These are phyloP conservation scores for Atkinsonella hypoxylon DNA, from an alignment of 2,329 filamentous ascomycete species.

Conservation along the genomic window DNA sequence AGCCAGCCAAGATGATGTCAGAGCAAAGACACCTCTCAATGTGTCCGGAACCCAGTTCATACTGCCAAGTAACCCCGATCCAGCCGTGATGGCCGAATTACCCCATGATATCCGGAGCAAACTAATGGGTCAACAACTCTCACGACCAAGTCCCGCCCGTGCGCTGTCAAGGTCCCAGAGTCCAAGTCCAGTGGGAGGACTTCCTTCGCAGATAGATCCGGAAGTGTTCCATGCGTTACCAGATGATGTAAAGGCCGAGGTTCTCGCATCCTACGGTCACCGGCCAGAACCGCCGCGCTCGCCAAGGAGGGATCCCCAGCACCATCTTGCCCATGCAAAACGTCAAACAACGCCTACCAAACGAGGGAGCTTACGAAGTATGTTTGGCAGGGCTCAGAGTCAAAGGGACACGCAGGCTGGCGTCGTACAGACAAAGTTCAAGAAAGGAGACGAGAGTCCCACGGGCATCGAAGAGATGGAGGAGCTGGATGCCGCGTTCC, in stretches of 20 bases:
- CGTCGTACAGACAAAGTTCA: slow-evolving; percentile 64
- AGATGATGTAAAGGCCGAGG: slow-evolving; percentile 72
- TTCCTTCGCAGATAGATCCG: slow-evolving; percentile 72
- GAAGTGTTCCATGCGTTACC: slow-evolving; percentile 77
- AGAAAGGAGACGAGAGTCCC: slow-evolving; percentile 17
- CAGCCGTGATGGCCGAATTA: slow-evolving; percentile 68
- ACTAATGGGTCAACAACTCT: slow-evolving; percentile 51
- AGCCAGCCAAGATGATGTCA: slow-evolving; percentile 35
- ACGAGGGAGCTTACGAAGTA: slow-evolving; percentile 33
- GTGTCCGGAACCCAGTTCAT: slow-evolving; percentile 84
- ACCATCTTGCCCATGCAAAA: slow-evolving; percentile 36
- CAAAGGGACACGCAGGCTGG: slow-evolving; percentile 43
- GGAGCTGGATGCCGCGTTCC: slow-evolving; percentile 57
- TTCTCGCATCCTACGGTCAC: slow-evolving; percentile 58
- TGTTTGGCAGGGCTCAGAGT: slow-evolving; percentile 35
- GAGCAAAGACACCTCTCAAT: slow-evolving; percentile 60
- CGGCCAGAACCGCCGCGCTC: slow-evolving; percentile 32
- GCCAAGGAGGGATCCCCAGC: slow-evolving; percentile 36
- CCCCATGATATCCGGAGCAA: slow-evolving; percentile 71
- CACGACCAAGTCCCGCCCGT: slow-evolving; percentile 11
- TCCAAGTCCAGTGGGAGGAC: slow-evolving; percentile 28
- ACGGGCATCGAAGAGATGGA: slow-evolving; percentile 24
- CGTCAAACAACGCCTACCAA: slow-evolving; percentile 55
- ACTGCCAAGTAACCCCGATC: slow-evolving; percentile 72
- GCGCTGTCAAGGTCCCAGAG: slow-evolving; percentile 24